Base-by-base conservation (phyloP, 2,329 filamentous ascomycete genomes). In the Chaetomiaceae sp. region DNA sequence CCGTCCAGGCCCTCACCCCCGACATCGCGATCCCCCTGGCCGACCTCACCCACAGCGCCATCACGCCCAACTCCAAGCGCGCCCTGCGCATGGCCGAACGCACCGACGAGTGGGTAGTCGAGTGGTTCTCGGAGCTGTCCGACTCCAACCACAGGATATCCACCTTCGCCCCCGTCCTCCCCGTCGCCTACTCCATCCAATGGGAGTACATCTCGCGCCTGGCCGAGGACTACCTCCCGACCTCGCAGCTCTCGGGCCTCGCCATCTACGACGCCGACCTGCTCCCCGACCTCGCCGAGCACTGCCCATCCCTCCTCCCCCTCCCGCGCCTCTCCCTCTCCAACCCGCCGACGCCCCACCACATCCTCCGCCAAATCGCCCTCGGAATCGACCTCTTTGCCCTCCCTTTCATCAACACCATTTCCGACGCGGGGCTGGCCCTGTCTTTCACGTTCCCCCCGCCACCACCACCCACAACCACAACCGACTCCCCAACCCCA, bases 361-460 rank as follows among this genome's bases (percentile, higher is more conserved):
- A 89, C 22, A 72, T 96, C 12, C 78, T 99, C 1, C 79, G 83
- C 4, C 88, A 94, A 50, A 73, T 96, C 19, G 75, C 81, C 0
- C 77, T 88, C 1, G 94, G 94, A 5, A 78, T 91, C 47, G 94
- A 99, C 66, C 61, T 96, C 17, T 82, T 94, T 66, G 84, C 86
- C 0, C 70, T 94, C 1, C 85, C 89, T 0, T 94, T 96, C 65
- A 72, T 94, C 49, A 84, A 83, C 48, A 73, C 74, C 31, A 79
- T 83, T 4, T 94, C 91, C 0, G 91, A 99, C 67, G 83, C 87
- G 1, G 94, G 94, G 2, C 85, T 97, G 27, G 91, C 90, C 1
- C 74, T 97, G 19, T 79, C 82, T 19, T 97, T 97, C 65, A 71
- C 72, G 2, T 95, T 97, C 64, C 85, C 88, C 3, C 63, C 74